Percentiles rank a stretch among this genome's conserved stretches.
Evolutionary conservation across 345 rosid species (phyloP).

Genomic region (Linum lewisii): DNA sequence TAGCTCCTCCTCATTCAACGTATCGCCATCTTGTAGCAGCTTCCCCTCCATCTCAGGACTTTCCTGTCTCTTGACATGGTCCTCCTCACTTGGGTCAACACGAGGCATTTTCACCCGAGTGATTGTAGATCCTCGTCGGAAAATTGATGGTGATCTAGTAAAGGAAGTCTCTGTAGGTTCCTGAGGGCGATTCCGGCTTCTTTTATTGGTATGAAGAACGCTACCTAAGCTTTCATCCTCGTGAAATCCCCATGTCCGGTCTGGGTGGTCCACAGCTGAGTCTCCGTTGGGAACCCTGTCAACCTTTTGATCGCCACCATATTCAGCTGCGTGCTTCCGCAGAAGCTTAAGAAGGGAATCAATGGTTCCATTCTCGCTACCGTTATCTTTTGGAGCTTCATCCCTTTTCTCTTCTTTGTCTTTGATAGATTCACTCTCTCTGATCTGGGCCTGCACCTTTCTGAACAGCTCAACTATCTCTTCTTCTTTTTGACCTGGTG

Average conservation of each 20-base stretch:
- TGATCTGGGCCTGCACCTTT: conserved; percentile 83
- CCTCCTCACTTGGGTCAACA: conserved; percentile 32
- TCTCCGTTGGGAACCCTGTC: conserved; percentile 28
- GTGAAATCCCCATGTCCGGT: conserved; percentile 16
- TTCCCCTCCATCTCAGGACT: conserved; percentile 16
- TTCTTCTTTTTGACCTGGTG: conserved; percentile 72
- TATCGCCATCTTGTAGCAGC: conserved; percentile 15
- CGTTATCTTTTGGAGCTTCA: conserved; percentile 39
- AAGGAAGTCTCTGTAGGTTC: conserved; percentile 33
- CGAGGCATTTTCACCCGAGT: conserved; percentile 45
- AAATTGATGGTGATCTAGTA: conserved; percentile 68
- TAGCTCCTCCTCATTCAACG: conserved; percentile 16
- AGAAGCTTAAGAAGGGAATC: conserved; percentile 72
- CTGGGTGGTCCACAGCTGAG: conserved; percentile 22
- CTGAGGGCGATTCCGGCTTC: conserved; percentile 11
- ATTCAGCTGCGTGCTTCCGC: conserved; percentile 71
- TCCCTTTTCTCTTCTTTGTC: conserved; percentile 51
- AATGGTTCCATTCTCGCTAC: conserved; percentile 64
- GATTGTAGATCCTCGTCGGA: conserved; percentile 65
- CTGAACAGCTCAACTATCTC: conserved; percentile 84
- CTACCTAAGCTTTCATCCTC: conserved; percentile 29
- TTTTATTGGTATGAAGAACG: conserved; percentile 19
- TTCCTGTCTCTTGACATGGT: too few species aligned
- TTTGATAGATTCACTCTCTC: conserved; percentile 67
- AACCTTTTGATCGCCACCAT: conserved; percentile 35